Base-by-base conservation (phyloP, 163 green algal genomes). In the Chlamydomonas reinhardtii region DNA sequence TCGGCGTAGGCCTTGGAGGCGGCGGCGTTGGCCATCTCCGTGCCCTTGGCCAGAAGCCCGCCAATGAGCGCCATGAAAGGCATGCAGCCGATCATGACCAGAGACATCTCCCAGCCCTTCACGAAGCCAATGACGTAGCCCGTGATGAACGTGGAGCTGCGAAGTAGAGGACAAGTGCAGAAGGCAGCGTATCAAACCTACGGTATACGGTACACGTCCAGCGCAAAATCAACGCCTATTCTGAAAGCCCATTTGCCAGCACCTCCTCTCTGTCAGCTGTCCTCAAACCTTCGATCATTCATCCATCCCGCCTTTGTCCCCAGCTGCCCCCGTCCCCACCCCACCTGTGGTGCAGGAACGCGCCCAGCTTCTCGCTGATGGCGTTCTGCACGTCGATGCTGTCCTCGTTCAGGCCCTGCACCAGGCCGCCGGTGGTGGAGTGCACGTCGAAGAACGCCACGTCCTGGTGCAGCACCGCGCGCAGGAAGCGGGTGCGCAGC, bases 351-450 rank as follows among this genome's bases (percentile, higher is more conserved):
- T 93, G 90, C 14, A 91, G 34, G 48, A 93, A 93, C 64, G 84
- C 34, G 19, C 84, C 88, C 5, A 92, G 76, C 85, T 97, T 97
- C 61, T 98, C 96, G 25, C 91, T 92, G 43, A 98, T 95, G 71
- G 92, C 93, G 31, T 92, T 78, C 83, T 96, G 91, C 1, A 98
- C 88, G 0, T 88, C 89, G 11, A 93, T 66, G 77, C 86, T 95
- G 91, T 98, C 96, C 73, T 97, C 96, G 68, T 97, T 98, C 35
- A 98, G 86, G 0, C 94, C 94, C 73, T 96, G 90, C 65, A 98
- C 89, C 72, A 97, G 89, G 15, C 77, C 81, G 69, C 91, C 94
- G 64, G 90, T 93, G 5, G 74, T 96, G n/a, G 92, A 90, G 4
- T 94, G 74, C 3, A 87, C 91, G 73, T 98, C 96, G 82, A 96